A percentile compares a stretch with the other conserved stretches of the same genome.
These are phyloP conservation scores for Zychaea mexicana DNA, from an alignment of 371 early-diverging fungal species.

Conservation along the genomic window DNA sequence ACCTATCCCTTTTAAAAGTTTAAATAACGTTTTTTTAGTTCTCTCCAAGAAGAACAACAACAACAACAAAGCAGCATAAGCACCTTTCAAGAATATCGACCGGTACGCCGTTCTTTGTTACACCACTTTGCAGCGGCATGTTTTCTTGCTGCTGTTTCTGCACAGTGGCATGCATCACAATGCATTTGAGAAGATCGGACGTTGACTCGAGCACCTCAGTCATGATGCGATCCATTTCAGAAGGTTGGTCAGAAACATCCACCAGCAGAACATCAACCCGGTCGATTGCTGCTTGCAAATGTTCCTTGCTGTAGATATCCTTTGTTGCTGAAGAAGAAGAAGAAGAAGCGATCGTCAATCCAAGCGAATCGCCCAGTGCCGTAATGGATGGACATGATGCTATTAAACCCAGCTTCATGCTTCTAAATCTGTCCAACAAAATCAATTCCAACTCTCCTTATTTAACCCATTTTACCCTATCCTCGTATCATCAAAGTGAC, in stretches of 20 bases:
- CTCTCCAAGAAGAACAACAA: neutral
- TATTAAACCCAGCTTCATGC: slow-evolving; percentile 29
- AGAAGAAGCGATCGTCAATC: no score
- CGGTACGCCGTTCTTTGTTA: slow-evolving; percentile 24
- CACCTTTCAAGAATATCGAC: slow-evolving; percentile 11
- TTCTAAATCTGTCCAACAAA: slow-evolving; percentile 33
- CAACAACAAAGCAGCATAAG: neutral
- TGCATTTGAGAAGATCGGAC: slow-evolving; percentile 15
- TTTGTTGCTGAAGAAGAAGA: no score
- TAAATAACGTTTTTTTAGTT: neutral
- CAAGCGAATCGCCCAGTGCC: slow-evolving; percentile 8
- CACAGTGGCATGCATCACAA: slow-evolving; percentile 12
- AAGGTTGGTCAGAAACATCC: neutral
- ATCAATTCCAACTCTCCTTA: no score
- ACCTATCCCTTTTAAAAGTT: no score
- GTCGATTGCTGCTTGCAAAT: neutral
- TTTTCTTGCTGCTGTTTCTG: neutral
- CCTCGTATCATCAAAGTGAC: no score
- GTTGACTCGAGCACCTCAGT: slow-evolving; percentile 7
- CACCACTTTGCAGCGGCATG: slow-evolving; percentile 33
- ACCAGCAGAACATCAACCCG: neutral
- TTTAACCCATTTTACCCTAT: no score
- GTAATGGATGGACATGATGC: slow-evolving; percentile 11
- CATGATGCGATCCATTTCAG: slow-evolving; percentile 12
- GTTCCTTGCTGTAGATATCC: no score